Conservation (phyloP, 225 moss, liverwort and hornwort genomes). For the Thuidium tamariscinum region DNA sequence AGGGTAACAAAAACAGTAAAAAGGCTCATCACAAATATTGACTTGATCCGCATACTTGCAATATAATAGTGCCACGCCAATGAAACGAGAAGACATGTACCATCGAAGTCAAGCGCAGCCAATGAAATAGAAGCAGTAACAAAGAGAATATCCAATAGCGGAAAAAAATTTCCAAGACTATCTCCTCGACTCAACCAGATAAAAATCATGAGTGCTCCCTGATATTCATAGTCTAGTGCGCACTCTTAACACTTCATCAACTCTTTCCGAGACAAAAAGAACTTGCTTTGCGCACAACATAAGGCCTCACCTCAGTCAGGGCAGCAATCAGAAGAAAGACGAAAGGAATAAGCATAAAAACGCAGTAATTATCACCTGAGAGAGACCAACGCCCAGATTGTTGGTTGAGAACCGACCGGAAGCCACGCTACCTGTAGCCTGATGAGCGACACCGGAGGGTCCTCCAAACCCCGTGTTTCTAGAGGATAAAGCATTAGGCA, state of each 20-base stretch:
- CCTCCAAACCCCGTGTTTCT: slow-evolving; percentile 83
- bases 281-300: neutral
- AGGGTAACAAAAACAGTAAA: neutral
- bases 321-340: neutral
- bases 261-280: neutral
- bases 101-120: neutral
- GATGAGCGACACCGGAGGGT: slow-evolving; percentile 72
- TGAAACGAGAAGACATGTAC: neutral
- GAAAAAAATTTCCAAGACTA: neutral
- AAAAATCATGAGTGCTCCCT: neutral
- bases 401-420: slow-evolving; percentile 68
- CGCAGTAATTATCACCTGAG: slow-evolving; percentile 54
- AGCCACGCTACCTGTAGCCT: slow-evolving; percentile 62
- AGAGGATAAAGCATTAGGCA: slow-evolving; percentile 73
- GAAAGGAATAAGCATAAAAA: neutral
- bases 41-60: neutral
- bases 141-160: neutral
- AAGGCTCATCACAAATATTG: neutral
- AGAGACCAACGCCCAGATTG: slow-evolving; percentile 69
- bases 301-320: neutral
- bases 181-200: neutral
- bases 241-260: neutral
- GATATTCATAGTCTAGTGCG: neutral
- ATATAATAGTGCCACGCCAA: neutral
- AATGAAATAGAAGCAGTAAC: neutral